These are phyloP conservation scores for Ambrosia trifida DNA, from an alignment of 129 eudicot species.

Conservation along the genomic window DNA sequence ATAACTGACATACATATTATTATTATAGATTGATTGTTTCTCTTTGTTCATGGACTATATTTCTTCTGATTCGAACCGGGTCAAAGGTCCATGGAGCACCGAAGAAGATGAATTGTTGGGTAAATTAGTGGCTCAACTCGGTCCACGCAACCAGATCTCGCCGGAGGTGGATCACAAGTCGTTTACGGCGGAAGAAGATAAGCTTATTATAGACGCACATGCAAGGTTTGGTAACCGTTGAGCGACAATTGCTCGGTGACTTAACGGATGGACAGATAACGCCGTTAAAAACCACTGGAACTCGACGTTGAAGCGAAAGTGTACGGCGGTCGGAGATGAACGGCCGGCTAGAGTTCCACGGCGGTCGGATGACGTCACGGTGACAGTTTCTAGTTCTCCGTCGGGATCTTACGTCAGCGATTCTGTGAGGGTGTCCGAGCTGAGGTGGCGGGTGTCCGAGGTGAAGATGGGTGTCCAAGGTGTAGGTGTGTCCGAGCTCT, in stretches of 20 bases:
- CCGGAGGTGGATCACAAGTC: slow-evolving; percentile 53
- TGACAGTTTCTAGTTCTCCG: slow-evolving; percentile 20
- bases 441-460: no score
- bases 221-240: slow-evolving; percentile 37
- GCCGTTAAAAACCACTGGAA: slow-evolving; percentile 51
- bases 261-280: slow-evolving; percentile 44
- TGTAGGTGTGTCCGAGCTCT: no score
- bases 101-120: slow-evolving; percentile 36
- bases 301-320: slow-evolving; percentile 44
- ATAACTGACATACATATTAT: no score
- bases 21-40: no score
- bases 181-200: slow-evolving; percentile 44
- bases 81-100: slow-evolving; percentile 52
- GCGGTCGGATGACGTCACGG: slow-evolving; percentile 24
- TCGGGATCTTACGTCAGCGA: slow-evolving; percentile 34
- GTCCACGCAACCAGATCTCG: slow-evolving; percentile 43
- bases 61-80: slow-evolving; percentile 30
- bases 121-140: slow-evolving; percentile 33
- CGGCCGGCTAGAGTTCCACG: slow-evolving; percentile 20
- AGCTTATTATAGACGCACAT: slow-evolving; percentile 39
- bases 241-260: slow-evolving; percentile 43
- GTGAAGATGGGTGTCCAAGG: no score
- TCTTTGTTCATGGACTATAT: neutral
- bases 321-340: slow-evolving; percentile 20
- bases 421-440: no score